Percentiles rank a stretch among this genome's conserved stretches.
Evolutionary conservation across 2,329 filamentous ascomycete genomes (phyloP).

Genomic region (Pseudogymnoascus sp.): DNA sequence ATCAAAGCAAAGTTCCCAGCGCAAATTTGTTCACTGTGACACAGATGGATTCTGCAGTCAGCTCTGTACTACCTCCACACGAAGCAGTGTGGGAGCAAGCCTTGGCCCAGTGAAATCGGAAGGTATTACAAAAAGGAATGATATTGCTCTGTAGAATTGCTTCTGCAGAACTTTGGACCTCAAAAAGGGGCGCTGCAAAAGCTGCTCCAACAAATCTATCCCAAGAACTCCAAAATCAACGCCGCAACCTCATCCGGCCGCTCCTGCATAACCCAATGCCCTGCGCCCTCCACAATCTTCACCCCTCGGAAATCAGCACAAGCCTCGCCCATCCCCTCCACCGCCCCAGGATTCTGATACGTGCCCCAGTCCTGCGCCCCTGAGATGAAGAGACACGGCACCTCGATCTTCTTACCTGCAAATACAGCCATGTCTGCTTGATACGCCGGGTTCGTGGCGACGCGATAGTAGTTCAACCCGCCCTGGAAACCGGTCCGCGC

Average conservation of each 20-base stretch:
- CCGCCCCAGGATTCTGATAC: slow-evolving; percentile 56
- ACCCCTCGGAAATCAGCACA: slow-evolving; percentile 48
- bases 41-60: neutral
- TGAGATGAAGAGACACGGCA: slow-evolving; percentile 54
- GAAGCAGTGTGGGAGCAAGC: neutral
- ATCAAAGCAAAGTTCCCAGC: neutral
- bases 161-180: neutral
- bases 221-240: slow-evolving; percentile 38
- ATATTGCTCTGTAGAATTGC: neutral
- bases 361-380: slow-evolving; percentile 61
- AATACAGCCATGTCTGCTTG: slow-evolving; percentile 49
- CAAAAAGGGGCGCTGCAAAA: neutral
- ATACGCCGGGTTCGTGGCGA: slow-evolving; percentile 43
- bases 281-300: slow-evolving; percentile 50
- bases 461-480: slow-evolving; percentile 60
- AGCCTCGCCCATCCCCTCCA: slow-evolving; percentile 48
- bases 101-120: neutral
- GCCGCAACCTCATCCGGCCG: slow-evolving; percentile 46
- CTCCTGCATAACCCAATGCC: slow-evolving; percentile 66
- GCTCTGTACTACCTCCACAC: neutral
- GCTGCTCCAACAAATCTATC: neutral
- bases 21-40: neutral
- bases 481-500: slow-evolving; percentile 56
- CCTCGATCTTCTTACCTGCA: slow-evolving; percentile 52
- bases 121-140: neutral